A percentile compares a stretch with the other conserved stretches of the same genome.
These are phyloP conservation scores for Akanthomyces uredinophilus DNA, from an alignment of 2,329 filamentous ascomycete genomes.

Conservation along the genomic window DNA sequence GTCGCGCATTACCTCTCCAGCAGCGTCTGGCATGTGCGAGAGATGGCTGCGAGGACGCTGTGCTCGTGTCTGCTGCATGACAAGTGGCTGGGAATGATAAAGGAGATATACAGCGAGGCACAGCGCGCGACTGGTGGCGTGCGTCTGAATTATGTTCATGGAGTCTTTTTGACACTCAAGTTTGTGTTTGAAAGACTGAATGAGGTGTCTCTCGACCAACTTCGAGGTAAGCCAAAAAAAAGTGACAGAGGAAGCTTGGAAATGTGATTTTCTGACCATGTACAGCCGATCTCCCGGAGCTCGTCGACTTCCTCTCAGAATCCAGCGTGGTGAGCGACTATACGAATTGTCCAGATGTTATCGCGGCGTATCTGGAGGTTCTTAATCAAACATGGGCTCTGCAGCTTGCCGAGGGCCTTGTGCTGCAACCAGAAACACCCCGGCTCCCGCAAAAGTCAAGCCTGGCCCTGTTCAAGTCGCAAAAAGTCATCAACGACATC, in stretches of 20 bases:
- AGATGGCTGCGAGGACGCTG: conserved; percentile 71
- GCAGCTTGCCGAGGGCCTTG: conserved; percentile 19
- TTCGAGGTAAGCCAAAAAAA: conserved; percentile 41
- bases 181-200: conserved; percentile 51
- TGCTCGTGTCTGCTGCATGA: conserved; percentile 55
- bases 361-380: conserved; percentile 42
- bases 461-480: conserved; percentile 36
- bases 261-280: conserved; percentile 15
- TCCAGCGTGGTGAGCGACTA: conserved; percentile 22
- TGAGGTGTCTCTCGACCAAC: conserved; percentile 40
- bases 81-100: conserved; percentile 42
- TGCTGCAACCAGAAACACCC: conserved; percentile 19
- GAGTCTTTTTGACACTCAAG: conserved; percentile 50
- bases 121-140: conserved; percentile 23
- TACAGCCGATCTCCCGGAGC: conserved; percentile 27
- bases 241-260: not conserved
- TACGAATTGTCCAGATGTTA: conserved; percentile 35
- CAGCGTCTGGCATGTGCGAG: conserved; percentile 72
- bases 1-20: conserved; percentile 62
- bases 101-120: conserved; percentile 28
- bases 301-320: conserved; percentile 27
- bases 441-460: conserved; percentile 19
- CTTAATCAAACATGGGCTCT: conserved; percentile 37
- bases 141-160: conserved; percentile 52
- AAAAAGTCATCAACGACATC: conserved; percentile 33